These are phyloP conservation scores for Carpinus viminea DNA, from an alignment of 306 rosid genomes.

Conservation along the genomic window DNA sequence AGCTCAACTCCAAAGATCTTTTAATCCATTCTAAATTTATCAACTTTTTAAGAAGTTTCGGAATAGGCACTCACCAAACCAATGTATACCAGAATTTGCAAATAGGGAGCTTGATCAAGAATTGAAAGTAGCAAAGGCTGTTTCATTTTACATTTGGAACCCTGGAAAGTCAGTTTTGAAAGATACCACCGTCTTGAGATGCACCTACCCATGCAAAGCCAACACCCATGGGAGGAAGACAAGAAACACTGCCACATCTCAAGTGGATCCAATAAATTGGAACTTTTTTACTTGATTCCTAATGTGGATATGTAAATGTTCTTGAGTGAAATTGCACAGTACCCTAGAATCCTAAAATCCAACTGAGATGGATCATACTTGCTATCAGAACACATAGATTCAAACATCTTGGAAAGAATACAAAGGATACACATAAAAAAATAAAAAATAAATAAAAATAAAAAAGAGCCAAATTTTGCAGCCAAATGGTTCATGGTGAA, in stretches of 20 bases:
- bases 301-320: neutral
- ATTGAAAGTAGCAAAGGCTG: neutral
- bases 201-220: neutral
- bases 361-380: conserved; percentile 11
- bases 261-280: neutral
- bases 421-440: no score
- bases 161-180: neutral
- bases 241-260: neutral
- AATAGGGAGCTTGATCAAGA: neutral
- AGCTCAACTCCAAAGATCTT: neutral
- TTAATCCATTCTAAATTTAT: neutral
- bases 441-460: neutral
- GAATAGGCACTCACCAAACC: neutral
- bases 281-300: neutral
- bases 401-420: neutral
- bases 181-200: neutral
- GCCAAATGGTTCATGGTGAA: neutral
- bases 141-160: neutral
- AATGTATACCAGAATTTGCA: neutral
- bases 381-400: neutral
- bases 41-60: neutral
- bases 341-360: neutral
- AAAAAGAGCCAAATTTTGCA: neutral
- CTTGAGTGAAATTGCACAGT: neutral
- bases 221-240: neutral